Evolutionary conservation across 192 early-diverging fungal species (phyloP).

Genomic region (Dissophora globulifera): DNA sequence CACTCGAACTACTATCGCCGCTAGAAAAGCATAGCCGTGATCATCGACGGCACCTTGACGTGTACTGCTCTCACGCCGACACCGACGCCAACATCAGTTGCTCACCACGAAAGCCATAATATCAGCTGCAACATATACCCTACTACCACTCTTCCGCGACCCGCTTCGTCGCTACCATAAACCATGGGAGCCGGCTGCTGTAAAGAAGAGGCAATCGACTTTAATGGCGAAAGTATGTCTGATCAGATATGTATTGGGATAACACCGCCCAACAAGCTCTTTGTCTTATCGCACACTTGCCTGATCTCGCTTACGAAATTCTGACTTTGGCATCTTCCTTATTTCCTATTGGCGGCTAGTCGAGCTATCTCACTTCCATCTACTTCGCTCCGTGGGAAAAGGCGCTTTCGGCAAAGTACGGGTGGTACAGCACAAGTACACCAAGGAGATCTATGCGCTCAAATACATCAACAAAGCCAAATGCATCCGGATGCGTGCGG

Average conservation of each 20-base stretch:
- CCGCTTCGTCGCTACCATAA: slow-evolving; percentile 6
- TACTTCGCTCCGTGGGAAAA: slow-evolving; percentile 90
- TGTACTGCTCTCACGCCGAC: no score
- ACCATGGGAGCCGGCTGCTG: slow-evolving; percentile 63
- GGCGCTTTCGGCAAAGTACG: slow-evolving; percentile 98
- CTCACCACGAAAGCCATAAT: no score
- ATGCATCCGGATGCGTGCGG: slow-evolving; percentile 86
- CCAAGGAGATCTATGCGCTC: slow-evolving; percentile 86
- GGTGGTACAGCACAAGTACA: slow-evolving; percentile 89
- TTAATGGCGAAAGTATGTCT: slow-evolving; percentile 73
- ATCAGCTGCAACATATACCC: neutral
- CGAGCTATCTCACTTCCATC: slow-evolving; percentile 88
- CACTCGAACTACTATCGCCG: no score
- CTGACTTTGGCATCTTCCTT: no score
- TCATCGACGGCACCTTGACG: no score
- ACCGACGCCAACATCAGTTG: no score
- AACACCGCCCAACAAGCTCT: no score
- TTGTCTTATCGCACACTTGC: slow-evolving; percentile 1
- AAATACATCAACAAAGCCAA: slow-evolving; percentile 98
- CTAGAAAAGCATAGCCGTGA: no score
- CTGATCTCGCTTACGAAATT: neutral
- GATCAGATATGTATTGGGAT: no score
- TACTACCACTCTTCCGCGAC: no score
- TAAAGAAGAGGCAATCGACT: slow-evolving; percentile 75
- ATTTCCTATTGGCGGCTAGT: no score